These are phyloP conservation scores for Sarocladium kiliense DNA, from an alignment of 2,329 filamentous ascomycete genomes.

Conservation along the genomic window DNA sequence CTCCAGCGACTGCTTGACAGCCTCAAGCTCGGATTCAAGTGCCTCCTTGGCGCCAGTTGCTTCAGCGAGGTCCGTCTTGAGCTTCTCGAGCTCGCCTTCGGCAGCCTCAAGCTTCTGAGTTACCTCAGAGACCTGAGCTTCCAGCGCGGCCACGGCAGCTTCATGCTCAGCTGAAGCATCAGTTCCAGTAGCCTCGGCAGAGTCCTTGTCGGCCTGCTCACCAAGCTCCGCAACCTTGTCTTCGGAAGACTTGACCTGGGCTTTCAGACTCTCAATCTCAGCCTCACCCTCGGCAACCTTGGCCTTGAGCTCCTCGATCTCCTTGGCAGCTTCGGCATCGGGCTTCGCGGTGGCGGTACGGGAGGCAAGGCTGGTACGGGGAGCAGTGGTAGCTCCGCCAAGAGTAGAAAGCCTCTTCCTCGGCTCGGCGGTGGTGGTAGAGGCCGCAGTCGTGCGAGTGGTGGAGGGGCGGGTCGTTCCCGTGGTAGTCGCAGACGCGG, in stretches of 20 bases:
- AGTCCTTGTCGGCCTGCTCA: conserved; percentile 41
- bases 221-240: conserved; percentile 48
- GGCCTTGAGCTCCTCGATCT: conserved; percentile 54
- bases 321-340: conserved; percentile 42
- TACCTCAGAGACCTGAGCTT: conserved; percentile 41
- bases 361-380: conserved; percentile 23
- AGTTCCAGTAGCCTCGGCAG: conserved; percentile 23
- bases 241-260: conserved; percentile 50
- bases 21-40: conserved; percentile 41
- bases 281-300: conserved; percentile 54
- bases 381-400: conserved; percentile 30
- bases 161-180: conserved; percentile 42
- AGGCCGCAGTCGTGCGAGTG: conserved; percentile 31
- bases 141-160: conserved; percentile 40
- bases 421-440: conserved; percentile 38
- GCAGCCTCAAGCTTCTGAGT: conserved; percentile 46
- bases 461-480: conserved; percentile 29
- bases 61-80: conserved; percentile 43
- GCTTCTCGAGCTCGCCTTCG: conserved; percentile 44
- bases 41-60: conserved; percentile 44
- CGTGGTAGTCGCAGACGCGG: conserved; percentile 20
- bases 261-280: conserved; percentile 52
- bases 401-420: conserved; percentile 54
- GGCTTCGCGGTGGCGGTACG: conserved; percentile 33
- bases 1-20: conserved; percentile 47